phyloP scores from a whole-genome alignment of 2,329 filamentous ascomycete genomes.

The Dactylellina cionopaga region DNA sequence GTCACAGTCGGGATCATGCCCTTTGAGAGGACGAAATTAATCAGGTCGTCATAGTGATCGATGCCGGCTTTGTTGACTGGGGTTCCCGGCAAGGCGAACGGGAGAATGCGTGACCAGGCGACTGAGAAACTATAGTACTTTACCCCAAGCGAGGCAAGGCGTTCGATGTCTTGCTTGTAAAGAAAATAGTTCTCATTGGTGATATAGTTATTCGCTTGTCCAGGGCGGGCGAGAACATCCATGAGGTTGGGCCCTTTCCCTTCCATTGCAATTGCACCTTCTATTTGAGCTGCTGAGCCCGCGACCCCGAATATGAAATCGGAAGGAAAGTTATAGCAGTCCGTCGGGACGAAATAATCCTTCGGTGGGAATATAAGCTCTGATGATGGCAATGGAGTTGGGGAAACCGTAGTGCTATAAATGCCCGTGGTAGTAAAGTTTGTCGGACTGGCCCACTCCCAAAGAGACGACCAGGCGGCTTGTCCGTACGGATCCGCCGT shows the following conservation, averaged over 20 bases:
- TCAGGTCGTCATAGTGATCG: slow-evolving; percentile 68
- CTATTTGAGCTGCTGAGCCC: slow-evolving; percentile 19
- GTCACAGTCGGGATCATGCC: slow-evolving; percentile 66
- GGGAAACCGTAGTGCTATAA: slow-evolving; percentile 26
- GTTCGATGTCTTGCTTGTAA: slow-evolving; percentile 69
- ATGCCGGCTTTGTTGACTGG: slow-evolving; percentile 67
- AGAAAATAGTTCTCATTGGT: slow-evolving; percentile 68
- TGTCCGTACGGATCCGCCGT: slow-evolving; percentile 32
- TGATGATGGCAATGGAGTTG: slow-evolving; percentile 19
- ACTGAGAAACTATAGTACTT: slow-evolving; percentile 67
- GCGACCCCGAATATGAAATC: slow-evolving; percentile 33
- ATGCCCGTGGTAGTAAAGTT: slow-evolving; percentile 25
- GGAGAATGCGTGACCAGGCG: slow-evolving; percentile 66
- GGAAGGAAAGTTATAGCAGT: slow-evolving; percentile 22
- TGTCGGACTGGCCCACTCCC: slow-evolving; percentile 20
- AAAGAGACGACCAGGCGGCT: slow-evolving; percentile 28
- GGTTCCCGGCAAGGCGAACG: slow-evolving; percentile 65
- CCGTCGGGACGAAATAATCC: slow-evolving; percentile 20
- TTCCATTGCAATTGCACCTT: slow-evolving; percentile 19
- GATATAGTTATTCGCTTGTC: slow-evolving; percentile 55
- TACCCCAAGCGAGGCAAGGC: slow-evolving; percentile 66
- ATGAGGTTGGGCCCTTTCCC: slow-evolving; percentile 28
- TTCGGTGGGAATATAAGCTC: slow-evolving; percentile 18
- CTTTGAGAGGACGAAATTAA: slow-evolving; percentile 65
- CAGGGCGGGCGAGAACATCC: slow-evolving; percentile 17